These are phyloP conservation scores for Polyplosphaeria fusca DNA, from an alignment of 495 filamentous ascomycete genomes.

Conservation along the genomic window DNA sequence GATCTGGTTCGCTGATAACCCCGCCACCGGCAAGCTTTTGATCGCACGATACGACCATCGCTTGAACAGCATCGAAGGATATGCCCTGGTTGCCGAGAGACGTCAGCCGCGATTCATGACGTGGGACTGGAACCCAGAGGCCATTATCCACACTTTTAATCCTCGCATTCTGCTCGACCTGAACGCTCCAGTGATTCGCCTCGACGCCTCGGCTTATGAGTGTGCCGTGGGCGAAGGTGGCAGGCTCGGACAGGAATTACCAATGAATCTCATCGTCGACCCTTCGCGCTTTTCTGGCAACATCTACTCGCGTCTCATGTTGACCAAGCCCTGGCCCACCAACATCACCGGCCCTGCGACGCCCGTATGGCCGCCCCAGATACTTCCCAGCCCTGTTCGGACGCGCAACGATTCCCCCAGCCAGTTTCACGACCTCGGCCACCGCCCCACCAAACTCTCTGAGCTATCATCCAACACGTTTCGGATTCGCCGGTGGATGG, in stretches of 20 bases:
- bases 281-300: conserved; percentile 27
- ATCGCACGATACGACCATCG: conserved; percentile 69
- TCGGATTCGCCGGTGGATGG: conserved; percentile 69
- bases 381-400: conserved; percentile 60
- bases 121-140: conserved; percentile 65
- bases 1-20: conserved; percentile 79
- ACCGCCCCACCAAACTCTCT: conserved; percentile 44
- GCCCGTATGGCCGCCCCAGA: conserved; percentile 70
- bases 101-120: conserved; percentile 49
- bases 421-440: conserved; percentile 42
- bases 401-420: conserved; percentile 46
- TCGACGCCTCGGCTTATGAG: conserved; percentile 38
- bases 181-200: conserved; percentile 65
- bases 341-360: conserved; percentile 39
- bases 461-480: conserved; percentile 65
- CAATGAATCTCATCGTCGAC: conserved; percentile 51
- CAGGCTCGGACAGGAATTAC: conserved; percentile 43
- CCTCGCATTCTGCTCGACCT: conserved; percentile 66
- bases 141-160: conserved; percentile 70
- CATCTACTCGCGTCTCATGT: conserved; percentile 49
- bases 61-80: conserved; percentile 73
- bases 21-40: conserved; percentile 66
- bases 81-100: conserved; percentile 67
- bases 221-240: conserved; percentile 1
- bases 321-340: conserved; percentile 47